Base-by-base conservation (phyloP, 768 basidiomycete genomes). In the Tricholoma flavovirens region DNA sequence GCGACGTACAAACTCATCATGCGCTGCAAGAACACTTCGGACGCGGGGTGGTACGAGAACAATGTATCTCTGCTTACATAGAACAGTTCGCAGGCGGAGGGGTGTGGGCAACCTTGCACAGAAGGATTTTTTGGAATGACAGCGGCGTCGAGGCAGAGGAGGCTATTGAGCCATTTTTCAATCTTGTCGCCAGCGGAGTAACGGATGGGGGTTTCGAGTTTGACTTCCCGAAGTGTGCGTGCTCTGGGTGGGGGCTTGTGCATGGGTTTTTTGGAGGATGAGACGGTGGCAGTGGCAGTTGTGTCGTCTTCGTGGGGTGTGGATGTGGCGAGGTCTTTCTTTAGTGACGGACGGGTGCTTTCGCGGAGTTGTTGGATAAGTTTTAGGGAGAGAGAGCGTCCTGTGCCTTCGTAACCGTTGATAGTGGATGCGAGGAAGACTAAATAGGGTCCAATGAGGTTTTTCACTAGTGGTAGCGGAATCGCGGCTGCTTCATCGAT, bases 391-490 rank as follows among this genome's bases (percentile, higher is more conserved):
- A 99, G 83, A 1, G 95, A 98, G 24, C 97, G 90, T n/a, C 97
- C 97, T 0, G 97, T 98, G 24, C 97, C 97, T 79, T 98, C 97
- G 71, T 99, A 99, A 38, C 97, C 97, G 68, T 98, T 98, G 74
- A 99, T 94, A 0, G 97, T 99, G n/a, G 94, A 97, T 1, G 97
- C 92, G 79, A 98, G 87, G 78, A 98, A 98, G 51, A 98, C 94
- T 33, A 98, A 89, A 73, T 98, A 98, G 1, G 88, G 88, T 0
- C 97, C 97, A 54, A 99, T 85, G 59, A 99, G 88, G 63, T 93
- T 92, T 55, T 90, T 86, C 15, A 99, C 96, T 33, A 99, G 86
- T 2, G 96, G 94, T 15, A 98, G 83, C 1, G 97, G 97, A 53
- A 98, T 98, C 17, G 97, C 97, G 8, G 97, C 97, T 6, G 96